Percentiles rank a stretch among this genome's conserved stretches.
phyloP scores from a whole-genome alignment of 140 eudicot species.

The Ambrosia hybrid region DNA sequence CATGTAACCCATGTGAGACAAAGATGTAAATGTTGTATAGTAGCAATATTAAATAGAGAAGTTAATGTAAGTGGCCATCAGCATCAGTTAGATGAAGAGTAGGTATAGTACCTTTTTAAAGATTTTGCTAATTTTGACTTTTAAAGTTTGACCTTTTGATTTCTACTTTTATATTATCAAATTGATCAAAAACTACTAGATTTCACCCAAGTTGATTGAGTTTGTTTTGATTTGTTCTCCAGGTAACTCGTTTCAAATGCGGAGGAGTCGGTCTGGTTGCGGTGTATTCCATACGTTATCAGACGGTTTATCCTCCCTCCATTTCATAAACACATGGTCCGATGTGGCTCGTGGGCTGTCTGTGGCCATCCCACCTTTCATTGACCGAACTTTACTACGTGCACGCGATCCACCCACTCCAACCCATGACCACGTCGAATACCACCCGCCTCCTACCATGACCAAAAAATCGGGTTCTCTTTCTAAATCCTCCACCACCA shows the following conservation, averaged over 20 bases:
- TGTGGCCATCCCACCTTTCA: slow-evolving; percentile 54
- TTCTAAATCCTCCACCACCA: slow-evolving; percentile 43
- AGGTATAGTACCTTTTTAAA: slow-evolving; percentile 12
- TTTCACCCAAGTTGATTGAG: background rate
- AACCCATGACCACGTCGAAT: slow-evolving; percentile 48
- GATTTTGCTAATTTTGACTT: slow-evolving; percentile 6
- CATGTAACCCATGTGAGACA: no score
- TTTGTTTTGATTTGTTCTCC: background rate
- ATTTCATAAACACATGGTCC: slow-evolving; percentile 70
- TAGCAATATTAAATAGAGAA: background rate
- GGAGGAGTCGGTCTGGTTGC: slow-evolving; percentile 69
- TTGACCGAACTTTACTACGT: slow-evolving; percentile 59
- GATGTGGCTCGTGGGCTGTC: slow-evolving; percentile 62
- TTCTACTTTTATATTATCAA: background rate
- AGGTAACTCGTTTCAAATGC: slow-evolving; percentile 65
- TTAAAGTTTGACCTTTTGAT: background rate
- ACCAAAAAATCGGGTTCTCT: slow-evolving; percentile 9
- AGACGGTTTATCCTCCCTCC: slow-evolving; percentile 55
- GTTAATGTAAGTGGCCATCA: slow-evolving; percentile 9
- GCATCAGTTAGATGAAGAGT: slow-evolving; percentile 13
- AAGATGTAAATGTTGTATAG: background rate
- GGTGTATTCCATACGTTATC: slow-evolving; percentile 55
- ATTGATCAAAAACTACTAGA: slow-evolving; percentile 20
- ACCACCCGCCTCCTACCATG: slow-evolving; percentile 54
- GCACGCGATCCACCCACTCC: slow-evolving; percentile 54